Percentiles rank a stretch among this genome's conserved stretches.
These are phyloP conservation scores for Nitzschia palea DNA, from an alignment of 108 stramenopile species.

Conservation along the genomic window DNA sequence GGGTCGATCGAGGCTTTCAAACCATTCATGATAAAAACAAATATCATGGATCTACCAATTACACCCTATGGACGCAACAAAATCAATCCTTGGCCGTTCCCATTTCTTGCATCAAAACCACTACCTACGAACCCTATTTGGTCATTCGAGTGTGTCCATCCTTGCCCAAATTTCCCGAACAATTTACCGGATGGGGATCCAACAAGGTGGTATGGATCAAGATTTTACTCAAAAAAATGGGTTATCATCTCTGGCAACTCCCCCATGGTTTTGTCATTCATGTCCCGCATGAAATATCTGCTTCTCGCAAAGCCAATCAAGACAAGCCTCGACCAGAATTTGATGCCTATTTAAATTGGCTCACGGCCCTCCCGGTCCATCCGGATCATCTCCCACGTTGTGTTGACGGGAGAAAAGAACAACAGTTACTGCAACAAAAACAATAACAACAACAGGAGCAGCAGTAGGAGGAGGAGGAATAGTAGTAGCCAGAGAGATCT, in stretches of 20 bases:
- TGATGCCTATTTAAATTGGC: constrained; percentile 10
- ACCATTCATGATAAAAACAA: constrained; percentile 18
- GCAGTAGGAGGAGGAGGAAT: no score
- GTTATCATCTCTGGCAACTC: constrained; percentile 64
- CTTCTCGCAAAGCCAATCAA: constrained; percentile 16
- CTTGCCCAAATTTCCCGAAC: constrained; percentile 69
- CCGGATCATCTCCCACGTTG: constrained; percentile 8
- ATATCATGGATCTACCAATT: constrained; percentile 70
- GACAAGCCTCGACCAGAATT: constrained; percentile 4
- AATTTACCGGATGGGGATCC: constrained; percentile 72
- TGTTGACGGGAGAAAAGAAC: constrained; percentile 12
- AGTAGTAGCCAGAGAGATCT: no score
- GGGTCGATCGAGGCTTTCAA: constrained; percentile 10
- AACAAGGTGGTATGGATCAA: constrained; percentile 72
- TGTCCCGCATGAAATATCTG: constrained; percentile 68
- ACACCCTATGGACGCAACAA: constrained; percentile 40
- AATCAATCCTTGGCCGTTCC: constrained; percentile 37
- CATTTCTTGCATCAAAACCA: constrained; percentile 59
- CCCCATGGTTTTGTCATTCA: constrained; percentile 61
- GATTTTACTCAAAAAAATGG: constrained; percentile 57
- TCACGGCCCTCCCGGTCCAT: not conserved
- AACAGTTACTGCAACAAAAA: no score
- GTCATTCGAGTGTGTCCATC: constrained; percentile 56
- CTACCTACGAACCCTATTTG: constrained; percentile 81
- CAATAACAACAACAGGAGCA: no score